Evolutionary conservation across 208 protist genomes (phyloP).

Genomic region (Leptomonas pyrrhocoris): DNA sequence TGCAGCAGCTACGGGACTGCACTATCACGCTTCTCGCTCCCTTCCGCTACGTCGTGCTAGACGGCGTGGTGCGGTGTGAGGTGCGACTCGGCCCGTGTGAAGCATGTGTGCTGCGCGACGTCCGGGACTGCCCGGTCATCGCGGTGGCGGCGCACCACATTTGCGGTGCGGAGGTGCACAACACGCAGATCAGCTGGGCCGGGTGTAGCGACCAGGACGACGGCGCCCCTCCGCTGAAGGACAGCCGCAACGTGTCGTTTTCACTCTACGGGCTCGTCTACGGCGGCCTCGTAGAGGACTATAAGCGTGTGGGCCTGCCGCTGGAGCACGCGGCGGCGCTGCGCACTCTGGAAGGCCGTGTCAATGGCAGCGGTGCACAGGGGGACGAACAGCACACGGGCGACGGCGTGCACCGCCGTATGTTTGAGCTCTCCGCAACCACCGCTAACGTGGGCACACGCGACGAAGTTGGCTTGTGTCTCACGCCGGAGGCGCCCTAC

Average conservation of each 20-base stretch:
- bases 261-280: conserved; percentile 60
- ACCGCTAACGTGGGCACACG: conserved; percentile 19
- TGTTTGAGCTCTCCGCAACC: conserved; percentile 8
- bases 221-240: conserved; percentile 1
- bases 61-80: conserved; percentile 48
- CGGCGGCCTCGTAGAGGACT: conserved; percentile 66
- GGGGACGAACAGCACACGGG: background rate
- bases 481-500: conserved; percentile 67
- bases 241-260: conserved; percentile 14
- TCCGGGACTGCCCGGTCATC: conserved; percentile 45
- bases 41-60: conserved; percentile 67
- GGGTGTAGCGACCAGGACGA: conserved; percentile 3
- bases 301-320: conserved; percentile 49
- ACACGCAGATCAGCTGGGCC: conserved; percentile 26
- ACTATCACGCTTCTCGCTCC: conserved; percentile 46
- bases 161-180: conserved; percentile 12
- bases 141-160: conserved; percentile 38
- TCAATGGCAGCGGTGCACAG: background rate
- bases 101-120: conserved; percentile 46
- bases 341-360: background rate
- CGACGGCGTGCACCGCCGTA: background rate
- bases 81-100: conserved; percentile 67
- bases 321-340: conserved; percentile 47
- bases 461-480: conserved; percentile 22
- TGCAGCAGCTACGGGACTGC: conserved; percentile 60